Evolutionary conservation across 1,284 basidiomycete genomes (phyloP).

Genomic region (Sanghuangporus weigelae): DNA sequence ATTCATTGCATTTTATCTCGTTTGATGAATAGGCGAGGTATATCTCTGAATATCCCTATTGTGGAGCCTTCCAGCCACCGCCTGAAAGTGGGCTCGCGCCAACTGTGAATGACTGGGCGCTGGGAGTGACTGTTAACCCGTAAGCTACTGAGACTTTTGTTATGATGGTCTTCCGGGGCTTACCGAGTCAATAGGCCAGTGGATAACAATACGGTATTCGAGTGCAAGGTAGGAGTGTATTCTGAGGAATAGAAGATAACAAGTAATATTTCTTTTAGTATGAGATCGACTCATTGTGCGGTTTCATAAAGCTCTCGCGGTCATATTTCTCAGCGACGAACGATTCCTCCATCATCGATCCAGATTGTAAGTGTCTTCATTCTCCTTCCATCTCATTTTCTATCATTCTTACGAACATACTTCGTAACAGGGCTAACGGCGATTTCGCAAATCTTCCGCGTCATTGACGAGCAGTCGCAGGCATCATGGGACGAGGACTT

Average conservation of each 20-base stretch:
- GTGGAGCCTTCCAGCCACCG: slow-evolving; percentile 72
- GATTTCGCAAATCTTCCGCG: slow-evolving; percentile 67
- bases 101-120: slow-evolving; percentile 59
- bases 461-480: slow-evolving; percentile 73
- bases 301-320: slow-evolving; percentile 71
- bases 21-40: slow-evolving; percentile 44
- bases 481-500: slow-evolving; percentile 63
- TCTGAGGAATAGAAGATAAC: background rate
- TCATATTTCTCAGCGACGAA: slow-evolving; percentile 66
- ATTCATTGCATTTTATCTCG: background rate
- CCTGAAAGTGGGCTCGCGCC: slow-evolving; percentile 61
- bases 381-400: background rate
- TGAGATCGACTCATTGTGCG: slow-evolving; percentile 69
- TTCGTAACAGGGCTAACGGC: slow-evolving; percentile 52
- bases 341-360: slow-evolving; percentile 66
- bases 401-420: background rate
- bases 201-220: slow-evolving; percentile 63
- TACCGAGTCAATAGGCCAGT: slow-evolving; percentile 43
- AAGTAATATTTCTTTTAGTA: slow-evolving; percentile 39
- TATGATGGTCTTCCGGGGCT: background rate
- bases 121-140: slow-evolving; percentile 66
- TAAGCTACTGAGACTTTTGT: slow-evolving; percentile 29
- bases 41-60: slow-evolving; percentile 68
- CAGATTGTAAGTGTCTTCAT: slow-evolving; percentile 47
- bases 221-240: slow-evolving; percentile 58